phyloP scores from a whole-genome alignment of 176 grass and related monocot genomes.

The Neostapfia colusana region DNA sequence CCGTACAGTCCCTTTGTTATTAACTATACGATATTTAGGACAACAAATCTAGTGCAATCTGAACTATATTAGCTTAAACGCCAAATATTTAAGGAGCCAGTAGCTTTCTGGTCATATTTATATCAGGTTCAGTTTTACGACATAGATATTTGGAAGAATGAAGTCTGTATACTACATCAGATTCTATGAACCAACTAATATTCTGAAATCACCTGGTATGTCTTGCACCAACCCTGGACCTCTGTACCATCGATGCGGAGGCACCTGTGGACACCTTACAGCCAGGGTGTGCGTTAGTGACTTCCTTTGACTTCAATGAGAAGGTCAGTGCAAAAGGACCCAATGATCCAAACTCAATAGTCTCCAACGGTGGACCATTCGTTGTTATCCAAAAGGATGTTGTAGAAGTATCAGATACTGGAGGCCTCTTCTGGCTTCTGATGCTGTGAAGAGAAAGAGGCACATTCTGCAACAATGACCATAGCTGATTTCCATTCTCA shows the following conservation, averaged over 20 bases:
- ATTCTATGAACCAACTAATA: not conserved
- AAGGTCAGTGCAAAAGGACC: constrained; percentile 52
- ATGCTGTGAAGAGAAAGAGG: not conserved
- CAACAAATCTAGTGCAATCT: not conserved
- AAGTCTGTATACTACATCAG: not conserved
- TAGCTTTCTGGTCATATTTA: not conserved
- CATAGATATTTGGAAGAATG: not conserved
- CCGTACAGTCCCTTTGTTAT: not conserved
- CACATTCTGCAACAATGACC: not conserved
- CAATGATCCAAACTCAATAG: constrained; percentile 62
- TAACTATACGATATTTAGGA: not conserved
- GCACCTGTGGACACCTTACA: constrained; percentile 4
- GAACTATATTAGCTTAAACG: not conserved
- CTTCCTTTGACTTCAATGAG: constrained; percentile 35
- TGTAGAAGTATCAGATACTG: constrained; percentile 8
- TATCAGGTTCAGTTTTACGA: not conserved
- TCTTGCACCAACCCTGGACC: not conserved
- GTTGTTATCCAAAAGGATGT: not conserved
- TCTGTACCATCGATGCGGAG: constrained; percentile 19
- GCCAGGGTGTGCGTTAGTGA: not conserved
- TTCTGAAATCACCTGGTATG: constrained; percentile 51
- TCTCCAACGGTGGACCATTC: constrained; percentile 19
- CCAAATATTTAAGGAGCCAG: not conserved
- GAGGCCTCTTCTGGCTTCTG: not conserved
- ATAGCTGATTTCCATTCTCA: constrained; percentile 14